Evolutionary conservation across 2,329 filamentous ascomycete genomes (phyloP).

Genomic region (Claviceps fusiformis): DNA sequence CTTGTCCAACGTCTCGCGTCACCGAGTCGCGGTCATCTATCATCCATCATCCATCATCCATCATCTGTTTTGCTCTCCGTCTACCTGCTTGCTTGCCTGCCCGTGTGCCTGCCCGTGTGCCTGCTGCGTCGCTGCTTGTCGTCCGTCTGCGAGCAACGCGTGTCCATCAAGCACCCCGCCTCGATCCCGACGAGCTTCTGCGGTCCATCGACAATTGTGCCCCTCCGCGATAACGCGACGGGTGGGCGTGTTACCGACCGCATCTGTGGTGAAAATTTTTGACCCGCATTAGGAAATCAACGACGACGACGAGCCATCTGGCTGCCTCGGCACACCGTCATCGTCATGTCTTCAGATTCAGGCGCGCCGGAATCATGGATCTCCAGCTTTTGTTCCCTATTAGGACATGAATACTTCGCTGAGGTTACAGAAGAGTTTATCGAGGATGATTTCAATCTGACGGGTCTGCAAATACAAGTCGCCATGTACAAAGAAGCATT

Average conservation of each 20-base stretch:
- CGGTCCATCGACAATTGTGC: conserved; percentile 2
- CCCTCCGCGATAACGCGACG: not conserved
- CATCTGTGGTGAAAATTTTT: not conserved
- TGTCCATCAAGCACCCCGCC: conserved; percentile 1
- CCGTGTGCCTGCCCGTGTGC: too few relatives aligned
- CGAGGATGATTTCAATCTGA: conserved; percentile 98
- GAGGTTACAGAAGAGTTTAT: conserved; percentile 99
- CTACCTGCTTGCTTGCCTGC: too few relatives aligned
- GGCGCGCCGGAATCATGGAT: conserved; percentile 82
- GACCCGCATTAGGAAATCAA: not conserved
- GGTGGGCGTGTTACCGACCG: not conserved
- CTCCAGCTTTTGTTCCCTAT: conserved; percentile 84
- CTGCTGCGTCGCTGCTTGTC: too few relatives aligned
- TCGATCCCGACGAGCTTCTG: conserved; percentile 1
- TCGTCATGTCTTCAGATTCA: conserved; percentile 45
- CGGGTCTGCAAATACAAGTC: conserved; percentile 86
- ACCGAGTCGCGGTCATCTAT: not conserved
- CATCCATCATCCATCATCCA: not conserved
- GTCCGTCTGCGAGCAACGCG: conserved; percentile 1
- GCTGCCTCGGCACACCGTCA: not conserved
- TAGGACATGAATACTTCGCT: conserved; percentile 97
- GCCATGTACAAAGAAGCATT: conserved; percentile 98
- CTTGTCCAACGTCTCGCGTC: not conserved
- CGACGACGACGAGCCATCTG: conserved; percentile 2
- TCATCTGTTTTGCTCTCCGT: not conserved